Base-by-base conservation (phyloP, 2,329 filamentous ascomycete species). In the Spiromastix sp. region DNA sequence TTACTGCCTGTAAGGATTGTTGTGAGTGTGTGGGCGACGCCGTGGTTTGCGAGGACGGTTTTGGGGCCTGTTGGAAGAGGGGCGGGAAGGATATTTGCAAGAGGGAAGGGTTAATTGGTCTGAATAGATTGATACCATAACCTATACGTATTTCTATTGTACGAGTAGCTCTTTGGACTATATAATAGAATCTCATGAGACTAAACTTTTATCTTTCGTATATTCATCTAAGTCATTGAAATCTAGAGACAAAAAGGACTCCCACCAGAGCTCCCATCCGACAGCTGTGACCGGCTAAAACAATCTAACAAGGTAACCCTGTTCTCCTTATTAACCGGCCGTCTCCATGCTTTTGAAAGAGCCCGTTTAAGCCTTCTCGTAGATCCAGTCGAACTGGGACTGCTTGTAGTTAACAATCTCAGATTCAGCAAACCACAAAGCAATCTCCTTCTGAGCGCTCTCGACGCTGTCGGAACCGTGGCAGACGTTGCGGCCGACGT, bases 371-470 rank as follows among this genome's bases (percentile, higher is more conserved):
- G 69, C 53, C 75, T 93, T 89, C 83, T 98, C 91, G 74, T 95
- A 96, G 74, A 96, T 73, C 91, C 91, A 96, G 74, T 83, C 77
- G 69, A 82, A 76, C 70, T 84, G 75, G 62, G 83, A 72, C 51
- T 72, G 71, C 77, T 91, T 89, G 78, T 83, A 96, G 69, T 61
- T 73, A 68, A 85, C 68, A 59, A 94, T 63, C 68, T 96, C 91
- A 52, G 77, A 79, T 52, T 83, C 72, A 69, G 82, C 79, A 83
- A 98, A 98, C 91, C 91, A 98, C 63, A 96, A 80, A 58, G 81
- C 81, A 63, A 98, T 98, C 77, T 98, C 91, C 84, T 96, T 95
- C 82, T 96, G 78, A 70, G 91, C 91, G 73, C 78, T 94, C 79
- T 98, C 91, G 68, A 98, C 89, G 63, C 75, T 79, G 77, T 98